A percentile compares a stretch with the other conserved stretches of the same genome.
These are phyloP conservation scores for Dactylis glomerata DNA, from an alignment of 176 grass and related monocot genomes.

Conservation along the genomic window DNA sequence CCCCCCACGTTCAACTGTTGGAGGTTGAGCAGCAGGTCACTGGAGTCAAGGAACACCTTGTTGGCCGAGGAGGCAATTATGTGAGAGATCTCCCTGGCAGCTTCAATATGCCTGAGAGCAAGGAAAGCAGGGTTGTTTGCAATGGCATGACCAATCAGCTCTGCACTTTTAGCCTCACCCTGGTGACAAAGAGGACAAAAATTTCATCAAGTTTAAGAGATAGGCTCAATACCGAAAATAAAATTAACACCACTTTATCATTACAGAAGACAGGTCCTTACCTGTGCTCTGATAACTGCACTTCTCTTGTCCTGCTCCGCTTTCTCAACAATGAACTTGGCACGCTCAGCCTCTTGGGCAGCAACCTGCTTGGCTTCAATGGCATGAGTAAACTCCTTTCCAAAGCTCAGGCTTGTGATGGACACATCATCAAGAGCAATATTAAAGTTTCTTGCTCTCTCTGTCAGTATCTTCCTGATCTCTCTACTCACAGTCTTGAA, in stretches of 20 bases:
- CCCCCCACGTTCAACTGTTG: slow-evolving; percentile 38
- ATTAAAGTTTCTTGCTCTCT: slow-evolving; percentile 76
- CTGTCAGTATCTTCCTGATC: slow-evolving; percentile 93
- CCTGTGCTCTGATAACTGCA: slow-evolving; percentile 85
- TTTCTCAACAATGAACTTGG: slow-evolving; percentile 93
- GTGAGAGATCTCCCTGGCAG: slow-evolving; percentile 72
- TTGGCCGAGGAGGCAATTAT: slow-evolving; percentile 68
- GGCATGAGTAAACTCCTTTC: slow-evolving; percentile 89
- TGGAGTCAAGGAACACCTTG: slow-evolving; percentile 79
- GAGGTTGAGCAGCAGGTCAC: slow-evolving; percentile 76
- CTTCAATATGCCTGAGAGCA: slow-evolving; percentile 74
- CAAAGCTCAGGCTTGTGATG: slow-evolving; percentile 83
- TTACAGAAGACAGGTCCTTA: background rate
- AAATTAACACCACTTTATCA: background rate
- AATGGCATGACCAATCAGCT: slow-evolving; percentile 83
- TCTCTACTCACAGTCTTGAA: slow-evolving; percentile 82
- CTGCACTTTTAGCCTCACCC: slow-evolving; percentile 83
- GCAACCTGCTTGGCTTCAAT: slow-evolving; percentile 90
- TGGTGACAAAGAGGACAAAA: slow-evolving; percentile 12
- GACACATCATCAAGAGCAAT: slow-evolving; percentile 85
- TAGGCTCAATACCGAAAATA: background rate
- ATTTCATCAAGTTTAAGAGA: background rate
- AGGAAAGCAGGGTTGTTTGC: slow-evolving; percentile 81
- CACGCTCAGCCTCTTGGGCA: slow-evolving; percentile 82
- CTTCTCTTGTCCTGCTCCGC: slow-evolving; percentile 90